phyloP scores from a whole-genome alignment of 176 grass and related monocot genomes.

The Carex parvula region DNA sequence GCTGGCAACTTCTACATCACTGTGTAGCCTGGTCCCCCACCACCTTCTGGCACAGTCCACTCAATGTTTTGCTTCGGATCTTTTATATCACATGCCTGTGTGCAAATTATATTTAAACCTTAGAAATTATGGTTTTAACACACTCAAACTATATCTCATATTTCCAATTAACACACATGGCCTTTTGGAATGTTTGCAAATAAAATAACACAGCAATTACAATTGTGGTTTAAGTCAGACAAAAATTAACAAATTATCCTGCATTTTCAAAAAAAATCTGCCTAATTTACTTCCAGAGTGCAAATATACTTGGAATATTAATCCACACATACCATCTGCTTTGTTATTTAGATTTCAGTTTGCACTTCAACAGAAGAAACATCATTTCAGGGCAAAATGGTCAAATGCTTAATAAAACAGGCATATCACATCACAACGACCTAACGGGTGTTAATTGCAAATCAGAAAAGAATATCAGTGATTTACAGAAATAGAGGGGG shows the following conservation, averaged over 20 bases:
- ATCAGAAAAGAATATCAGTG: neutral
- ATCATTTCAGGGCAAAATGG: neutral
- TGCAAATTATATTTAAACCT: neutral
- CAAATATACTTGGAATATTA: neutral
- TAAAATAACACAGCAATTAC: neutral
- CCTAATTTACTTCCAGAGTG: neutral
- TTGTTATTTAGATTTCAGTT: neutral
- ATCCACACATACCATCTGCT: neutral
- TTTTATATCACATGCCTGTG: slow-evolving; percentile 94
- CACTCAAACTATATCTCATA: neutral
- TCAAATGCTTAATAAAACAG: neutral
- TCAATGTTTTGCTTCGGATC: slow-evolving; percentile 93
- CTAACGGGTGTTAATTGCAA: neutral
- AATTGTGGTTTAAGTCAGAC: neutral
- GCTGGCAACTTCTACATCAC: slow-evolving; percentile 45
- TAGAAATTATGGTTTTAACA: neutral
- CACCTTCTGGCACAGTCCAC: slow-evolving; percentile 94
- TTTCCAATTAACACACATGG: neutral
- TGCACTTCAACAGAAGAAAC: neutral
- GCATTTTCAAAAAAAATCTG: neutral
- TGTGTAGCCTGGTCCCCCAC: slow-evolving; percentile 79
- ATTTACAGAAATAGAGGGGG: neutral
- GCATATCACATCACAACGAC: neutral
- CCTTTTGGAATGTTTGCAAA: neutral
- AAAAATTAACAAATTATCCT: neutral